These are phyloP conservation scores for Delitschia confertaspora DNA, from an alignment of 495 filamentous ascomycete genomes.

Conservation along the genomic window DNA sequence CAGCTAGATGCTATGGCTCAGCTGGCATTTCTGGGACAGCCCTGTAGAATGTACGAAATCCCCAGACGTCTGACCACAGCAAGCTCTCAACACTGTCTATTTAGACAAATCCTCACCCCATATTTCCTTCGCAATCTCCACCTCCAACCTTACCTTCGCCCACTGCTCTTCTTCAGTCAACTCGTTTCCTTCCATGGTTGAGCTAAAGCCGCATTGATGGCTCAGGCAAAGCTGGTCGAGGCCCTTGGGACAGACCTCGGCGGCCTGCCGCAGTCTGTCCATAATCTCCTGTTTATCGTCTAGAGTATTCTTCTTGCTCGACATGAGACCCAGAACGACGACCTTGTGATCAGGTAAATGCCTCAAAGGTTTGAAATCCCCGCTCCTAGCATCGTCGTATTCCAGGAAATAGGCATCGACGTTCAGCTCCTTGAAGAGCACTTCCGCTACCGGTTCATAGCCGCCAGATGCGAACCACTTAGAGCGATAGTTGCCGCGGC, in stretches of 20 bases:
- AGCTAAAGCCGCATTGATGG: conserved; percentile 37
- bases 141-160: conserved; percentile 34
- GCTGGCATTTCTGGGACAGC: no score
- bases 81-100: no score
- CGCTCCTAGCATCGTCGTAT: conserved; percentile 36
- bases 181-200: conserved; percentile 32
- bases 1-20: no score
- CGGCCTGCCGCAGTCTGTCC: conserved; percentile 31
- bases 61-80: no score
- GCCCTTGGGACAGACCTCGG: conserved; percentile 32
- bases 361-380: conserved; percentile 34
- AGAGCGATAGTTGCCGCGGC: conserved; percentile 30
- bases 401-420: conserved; percentile 38
- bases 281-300: conserved; percentile 33
- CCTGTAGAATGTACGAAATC: no score
- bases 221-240: conserved; percentile 34
- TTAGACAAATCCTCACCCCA: conserved; percentile 30
- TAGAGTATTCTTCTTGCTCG: conserved; percentile 32
- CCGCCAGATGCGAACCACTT: conserved; percentile 33
- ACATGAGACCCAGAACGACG: conserved; percentile 34
- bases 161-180: conserved; percentile 36
- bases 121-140: conserved; percentile 34
- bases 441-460: conserved; percentile 36
- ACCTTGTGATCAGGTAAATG: conserved; percentile 34
- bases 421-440: conserved; percentile 35